Percentiles rank a stretch among this genome's conserved stretches.
These are phyloP conservation scores for Chalaropsis thielavioides DNA, from an alignment of 2,329 filamentous ascomycete species.

Conservation along the genomic window DNA sequence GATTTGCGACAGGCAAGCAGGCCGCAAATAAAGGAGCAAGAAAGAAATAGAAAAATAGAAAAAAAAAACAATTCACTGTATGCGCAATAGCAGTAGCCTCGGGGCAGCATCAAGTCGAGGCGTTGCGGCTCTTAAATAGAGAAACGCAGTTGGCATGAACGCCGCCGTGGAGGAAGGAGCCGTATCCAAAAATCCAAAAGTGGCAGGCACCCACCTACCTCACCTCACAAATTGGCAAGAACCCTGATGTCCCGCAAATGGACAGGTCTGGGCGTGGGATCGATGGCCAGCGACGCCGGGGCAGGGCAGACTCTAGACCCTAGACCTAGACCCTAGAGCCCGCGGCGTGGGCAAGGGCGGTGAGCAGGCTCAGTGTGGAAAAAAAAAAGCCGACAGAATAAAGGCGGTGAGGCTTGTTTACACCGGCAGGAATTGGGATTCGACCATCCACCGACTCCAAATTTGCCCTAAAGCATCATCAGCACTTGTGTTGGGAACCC, in stretches of 20 bases:
- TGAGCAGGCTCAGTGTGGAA: not conserved
- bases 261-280: no score
- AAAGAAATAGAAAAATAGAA: not conserved
- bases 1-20: not conserved
- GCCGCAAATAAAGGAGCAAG: not conserved
- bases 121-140: not conserved
- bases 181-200: not conserved
- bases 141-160: not conserved
- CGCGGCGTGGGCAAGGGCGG: not conserved
- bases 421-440: not conserved
- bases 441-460: not conserved
- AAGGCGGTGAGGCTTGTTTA: not conserved
- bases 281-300: no score
- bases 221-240: not conserved
- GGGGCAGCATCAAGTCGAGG: not conserved
- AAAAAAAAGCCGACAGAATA: not conserved
- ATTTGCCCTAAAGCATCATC: not conserved
- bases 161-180: not conserved
- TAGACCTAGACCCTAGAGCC: not conserved
- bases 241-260: conserved; percentile 7
- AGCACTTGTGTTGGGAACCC: no score
- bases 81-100: not conserved
- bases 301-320: no score
- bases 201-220: not conserved
- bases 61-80: no score